Base-by-base conservation (phyloP, 331 rosid genomes). In the Rosa hybrid region DNA sequence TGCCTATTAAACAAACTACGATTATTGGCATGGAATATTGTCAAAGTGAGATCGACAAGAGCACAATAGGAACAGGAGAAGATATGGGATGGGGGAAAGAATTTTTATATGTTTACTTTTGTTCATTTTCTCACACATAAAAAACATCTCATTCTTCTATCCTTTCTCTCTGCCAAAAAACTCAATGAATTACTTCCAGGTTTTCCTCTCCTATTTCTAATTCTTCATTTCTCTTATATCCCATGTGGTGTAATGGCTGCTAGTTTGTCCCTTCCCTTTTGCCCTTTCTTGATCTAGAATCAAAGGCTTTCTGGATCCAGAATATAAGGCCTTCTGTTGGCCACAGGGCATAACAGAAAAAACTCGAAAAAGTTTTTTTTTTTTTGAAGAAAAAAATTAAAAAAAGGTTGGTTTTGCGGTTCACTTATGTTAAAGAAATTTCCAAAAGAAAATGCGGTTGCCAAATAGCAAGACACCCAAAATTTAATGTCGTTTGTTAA, bases 251-350 rank as follows among this genome's bases (percentile, higher is more conserved):
- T 67, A 65, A 65, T 65, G 11, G 21, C 46, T 38, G 71, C 71
- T 34, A 13, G 71, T 67, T 67, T 67, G 71, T 38, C 48, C 71
- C 25, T 67, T 67, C 48, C 48, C 34, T 8, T 42, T 69, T 69
- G 4, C 74, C 51, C 51, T 41, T 69, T 63, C 17, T 63, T 41
- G 69, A 63, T 25, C 17, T 12, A 63, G 69, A 63, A 63, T 63
- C 30, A 27, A 63, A 63, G 18, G 42, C 20, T 63, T 25, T 69
- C 30, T 42, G 73, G 53, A n/a, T 42, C 34, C 73, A 69, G 73
- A 69, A 69, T 69, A 69, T n/a, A 42, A 69, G 30, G 53, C 34
- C 17, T 18, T 68, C 2, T 4, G 30, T 20, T 20, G 51, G 51
- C 51, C 51, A n/a, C 50, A 69, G 53, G 30, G 34, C 48, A 42